Conservation (phyloP, 257 asterid species). For the Gardenia jasminoides region DNA sequence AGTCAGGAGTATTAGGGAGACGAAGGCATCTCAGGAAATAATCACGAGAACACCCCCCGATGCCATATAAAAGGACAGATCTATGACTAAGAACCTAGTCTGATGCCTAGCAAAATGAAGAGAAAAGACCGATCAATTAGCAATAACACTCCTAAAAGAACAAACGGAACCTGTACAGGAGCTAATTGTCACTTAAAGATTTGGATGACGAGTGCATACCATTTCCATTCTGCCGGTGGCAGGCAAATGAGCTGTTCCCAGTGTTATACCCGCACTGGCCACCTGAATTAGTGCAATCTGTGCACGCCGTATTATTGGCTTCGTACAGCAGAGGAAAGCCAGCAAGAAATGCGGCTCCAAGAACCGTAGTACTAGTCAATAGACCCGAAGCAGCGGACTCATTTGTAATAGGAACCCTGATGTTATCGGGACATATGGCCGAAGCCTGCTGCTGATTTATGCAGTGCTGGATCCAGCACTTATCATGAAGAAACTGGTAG, state of each 20-base stretch:
- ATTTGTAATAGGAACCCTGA: constrained; percentile 42
- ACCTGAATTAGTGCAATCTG: constrained; percentile 25
- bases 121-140: background rate
- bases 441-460: no score
- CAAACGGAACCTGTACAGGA: background rate
- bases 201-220: constrained; percentile 7
- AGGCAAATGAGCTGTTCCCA: constrained; percentile 25
- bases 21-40: background rate
- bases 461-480: no score
- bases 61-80: background rate
- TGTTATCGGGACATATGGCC: no score
- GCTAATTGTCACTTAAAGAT: background rate
- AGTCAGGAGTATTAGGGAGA: background rate
- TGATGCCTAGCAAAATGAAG: background rate
- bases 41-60: background rate
- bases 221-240: constrained; percentile 3
- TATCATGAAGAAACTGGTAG: constrained; percentile 4
- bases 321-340: constrained; percentile 56
- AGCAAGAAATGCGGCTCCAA: constrained; percentile 21
- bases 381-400: no score
- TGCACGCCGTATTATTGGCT: constrained; percentile 30
- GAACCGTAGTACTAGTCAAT: no score
- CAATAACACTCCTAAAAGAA: background rate
- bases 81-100: background rate
- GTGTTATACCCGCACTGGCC: constrained; percentile 54